Conservation (phyloP, 2,329 filamentous ascomycete species). For the Pseudocercospora fijiensis region DNA sequence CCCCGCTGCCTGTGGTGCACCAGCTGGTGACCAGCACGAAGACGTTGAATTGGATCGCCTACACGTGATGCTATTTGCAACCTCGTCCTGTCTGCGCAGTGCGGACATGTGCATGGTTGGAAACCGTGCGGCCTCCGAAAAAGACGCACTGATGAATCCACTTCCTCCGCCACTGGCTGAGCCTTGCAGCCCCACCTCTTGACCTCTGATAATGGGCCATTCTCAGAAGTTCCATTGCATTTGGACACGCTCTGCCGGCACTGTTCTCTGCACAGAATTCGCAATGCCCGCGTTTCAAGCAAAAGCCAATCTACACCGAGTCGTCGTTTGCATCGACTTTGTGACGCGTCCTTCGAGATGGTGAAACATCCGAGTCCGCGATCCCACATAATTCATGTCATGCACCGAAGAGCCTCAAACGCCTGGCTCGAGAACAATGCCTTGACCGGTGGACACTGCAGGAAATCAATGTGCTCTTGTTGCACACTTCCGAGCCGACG, state of each 20-base stretch:
- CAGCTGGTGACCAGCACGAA: not conserved
- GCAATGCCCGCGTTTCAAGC: not conserved
- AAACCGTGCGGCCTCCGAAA: slow-evolving; percentile 3
- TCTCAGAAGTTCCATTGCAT: not conserved
- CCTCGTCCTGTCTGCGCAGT: not conserved
- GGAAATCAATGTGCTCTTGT: not conserved
- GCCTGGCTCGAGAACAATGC: not conserved
- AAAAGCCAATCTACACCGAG: slow-evolving; percentile 1
- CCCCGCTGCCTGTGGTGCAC: not conserved
- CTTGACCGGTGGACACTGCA: not conserved
- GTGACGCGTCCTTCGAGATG: not conserved
- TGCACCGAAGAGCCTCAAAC: not conserved
- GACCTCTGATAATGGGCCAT: not conserved
- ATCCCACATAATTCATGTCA: slow-evolving; percentile 1
- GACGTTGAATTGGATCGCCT: not conserved
- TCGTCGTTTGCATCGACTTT: slow-evolving; percentile 2
- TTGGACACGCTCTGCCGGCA: not conserved
- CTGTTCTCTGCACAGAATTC: not conserved
- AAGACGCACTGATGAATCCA: not conserved
- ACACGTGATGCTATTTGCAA: not conserved
- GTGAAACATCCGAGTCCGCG: not conserved
- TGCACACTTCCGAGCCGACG: not conserved
- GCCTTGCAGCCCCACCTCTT: not conserved
- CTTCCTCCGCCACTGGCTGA: not conserved
- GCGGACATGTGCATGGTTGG: not conserved